Evolutionary conservation across 441 rosid species (phyloP), one percentile per base, ranked within the genome.

Genomic region (Arabidopsis lyrata): DNA sequence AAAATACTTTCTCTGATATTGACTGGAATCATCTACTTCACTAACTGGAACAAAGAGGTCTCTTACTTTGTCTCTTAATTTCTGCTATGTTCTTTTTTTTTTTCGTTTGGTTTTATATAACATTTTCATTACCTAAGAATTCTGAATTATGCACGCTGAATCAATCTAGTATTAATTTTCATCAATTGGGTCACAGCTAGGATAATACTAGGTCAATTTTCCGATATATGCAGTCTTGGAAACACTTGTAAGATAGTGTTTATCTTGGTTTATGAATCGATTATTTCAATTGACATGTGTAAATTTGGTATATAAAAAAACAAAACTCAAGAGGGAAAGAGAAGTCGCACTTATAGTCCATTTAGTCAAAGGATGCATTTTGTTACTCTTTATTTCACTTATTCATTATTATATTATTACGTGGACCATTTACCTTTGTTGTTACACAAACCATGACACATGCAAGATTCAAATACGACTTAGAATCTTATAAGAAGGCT

Each of bases 21-120:
- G 79, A 74, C 88, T 42, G 77, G 86, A 34, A 72, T 91, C 58
- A 85, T 91, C 68, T 83, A 90, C 67, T 35, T 76, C 22, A 91
- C 95, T 41, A 86, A 91, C 75, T 93, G 96, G 96, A 81, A 73
- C 32, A 86, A 45, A 80, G 97, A 91, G 83, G 98, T 93, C 13
- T 61, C 82, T 62, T 35, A 39, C 66, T 62, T 45, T 5, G 4
- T 64, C 63, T 54, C 10, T 3, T 62, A 8, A 5, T 8, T 36
- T 2, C 5, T 45, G 5, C 0, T 29, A 59, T 48, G 36, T 50
- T 68, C 34, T 32, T 27, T 45, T 0, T 81, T 63, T 68, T 16
- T 55, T n/a, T n/a, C n/a, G 32, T 76, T 36, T 54, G 58, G 39
- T 54, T 45, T 59, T 74, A 27, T 75, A 3, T 22, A 24, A 2